phyloP scores from a whole-genome alignment of 441 rosid species.

The Croton laevigatus region DNA sequence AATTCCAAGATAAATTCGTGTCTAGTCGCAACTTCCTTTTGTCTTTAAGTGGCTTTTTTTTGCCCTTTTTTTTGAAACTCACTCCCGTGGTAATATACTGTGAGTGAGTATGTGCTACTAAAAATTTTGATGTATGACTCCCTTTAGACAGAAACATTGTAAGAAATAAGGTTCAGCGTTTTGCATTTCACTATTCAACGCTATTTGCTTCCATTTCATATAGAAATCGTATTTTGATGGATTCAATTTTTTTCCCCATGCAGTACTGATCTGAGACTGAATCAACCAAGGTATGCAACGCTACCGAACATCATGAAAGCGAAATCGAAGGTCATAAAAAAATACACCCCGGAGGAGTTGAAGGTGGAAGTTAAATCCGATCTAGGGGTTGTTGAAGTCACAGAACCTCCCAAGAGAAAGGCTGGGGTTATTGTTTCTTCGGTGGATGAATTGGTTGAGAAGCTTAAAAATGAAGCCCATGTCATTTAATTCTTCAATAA shows the following conservation, averaged over 20 bases:
- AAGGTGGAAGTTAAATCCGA: constrained; percentile 60
- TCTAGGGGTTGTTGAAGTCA: constrained; percentile 66
- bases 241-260: constrained; percentile 15
- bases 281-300: constrained; percentile 93
- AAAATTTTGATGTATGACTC: too few species aligned
- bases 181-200: background rate
- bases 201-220: background rate
- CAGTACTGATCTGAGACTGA: constrained; percentile 90
- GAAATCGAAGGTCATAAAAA: constrained; percentile 76
- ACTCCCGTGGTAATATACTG: background rate
- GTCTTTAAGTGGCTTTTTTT: background rate
- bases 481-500: constrained; percentile 38
- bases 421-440: constrained; percentile 67
- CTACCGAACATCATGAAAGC: constrained; percentile 98
- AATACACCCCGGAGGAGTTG: constrained; percentile 61
- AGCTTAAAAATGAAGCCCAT: constrained; percentile 76
- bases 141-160: background rate
- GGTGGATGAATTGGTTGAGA: constrained; percentile 72
- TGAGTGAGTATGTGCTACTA: background rate
- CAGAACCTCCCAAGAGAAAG: constrained; percentile 78
- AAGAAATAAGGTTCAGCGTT: background rate
- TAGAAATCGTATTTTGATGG: background rate
- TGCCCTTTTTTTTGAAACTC: too few species aligned
- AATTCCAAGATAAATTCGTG: background rate
- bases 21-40: background rate